These are phyloP conservation scores for Cardamine occulta DNA, from an alignment of 345 rosid species.

Conservation along the genomic window DNA sequence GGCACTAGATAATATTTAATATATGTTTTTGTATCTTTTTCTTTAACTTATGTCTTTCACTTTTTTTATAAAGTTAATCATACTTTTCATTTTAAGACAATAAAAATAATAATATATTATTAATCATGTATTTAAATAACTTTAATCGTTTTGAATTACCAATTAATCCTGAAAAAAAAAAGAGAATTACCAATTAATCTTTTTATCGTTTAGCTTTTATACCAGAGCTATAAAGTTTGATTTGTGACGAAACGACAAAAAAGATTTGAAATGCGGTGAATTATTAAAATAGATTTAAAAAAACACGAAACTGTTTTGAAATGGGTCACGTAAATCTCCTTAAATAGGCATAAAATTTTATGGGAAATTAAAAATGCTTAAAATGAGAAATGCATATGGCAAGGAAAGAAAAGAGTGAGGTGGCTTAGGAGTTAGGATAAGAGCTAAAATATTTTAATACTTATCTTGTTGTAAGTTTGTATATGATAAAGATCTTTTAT, in stretches of 20 bases:
- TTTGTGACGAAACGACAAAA: neutral
- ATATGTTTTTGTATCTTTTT: no score
- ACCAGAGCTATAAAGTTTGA: neutral
- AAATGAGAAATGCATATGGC: conserved; percentile 10
- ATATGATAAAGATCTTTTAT: conserved; percentile 8
- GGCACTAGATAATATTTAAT: neutral
- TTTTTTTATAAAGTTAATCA: neutral
- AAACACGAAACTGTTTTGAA: neutral
- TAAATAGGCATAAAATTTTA: neutral
- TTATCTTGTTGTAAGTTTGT: conserved; percentile 13
- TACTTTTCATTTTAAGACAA: neutral
- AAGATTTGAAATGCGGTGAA: neutral
- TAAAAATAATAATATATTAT: no score
- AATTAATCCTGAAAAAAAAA: no score
- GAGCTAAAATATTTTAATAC: conserved; percentile 13
- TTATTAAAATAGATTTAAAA: neutral
- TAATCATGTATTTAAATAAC: neutral
- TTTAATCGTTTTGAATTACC: neutral
- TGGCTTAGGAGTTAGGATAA: conserved; percentile 33
- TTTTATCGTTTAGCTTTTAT: neutral
- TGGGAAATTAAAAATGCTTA: neutral
- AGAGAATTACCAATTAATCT: no score
- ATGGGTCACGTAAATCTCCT: neutral
- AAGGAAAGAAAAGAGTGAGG: conserved; percentile 14
- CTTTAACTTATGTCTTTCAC: neutral